Evolutionary conservation across 495 filamentous ascomycete genomes (phyloP).

Genomic region (Sporormia fimetaria): DNA sequence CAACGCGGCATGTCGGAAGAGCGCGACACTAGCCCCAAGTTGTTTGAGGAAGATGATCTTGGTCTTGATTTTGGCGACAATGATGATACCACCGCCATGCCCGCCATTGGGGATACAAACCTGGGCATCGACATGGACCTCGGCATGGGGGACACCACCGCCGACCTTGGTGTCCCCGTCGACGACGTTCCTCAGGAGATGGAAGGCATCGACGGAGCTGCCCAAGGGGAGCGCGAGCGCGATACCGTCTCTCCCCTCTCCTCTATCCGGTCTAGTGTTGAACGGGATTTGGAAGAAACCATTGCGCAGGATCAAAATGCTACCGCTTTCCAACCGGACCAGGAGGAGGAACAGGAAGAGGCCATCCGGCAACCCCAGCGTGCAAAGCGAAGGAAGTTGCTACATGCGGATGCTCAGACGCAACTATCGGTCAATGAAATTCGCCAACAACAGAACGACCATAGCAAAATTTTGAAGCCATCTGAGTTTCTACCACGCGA

Average conservation of each 20-base stretch:
- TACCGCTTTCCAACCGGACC: conserved; percentile 35
- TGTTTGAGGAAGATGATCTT: conserved; percentile 34
- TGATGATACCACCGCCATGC: conserved; percentile 18
- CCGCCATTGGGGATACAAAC: conserved; percentile 6
- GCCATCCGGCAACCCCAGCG: conserved; percentile 46
- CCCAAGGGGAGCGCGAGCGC: conserved; percentile 34
- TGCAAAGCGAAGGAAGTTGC: conserved; percentile 63
- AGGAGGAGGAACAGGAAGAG: conserved; percentile 44
- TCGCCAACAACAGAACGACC: conserved; percentile 67
- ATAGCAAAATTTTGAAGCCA: conserved; percentile 67
- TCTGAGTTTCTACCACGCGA: conserved; percentile 74
- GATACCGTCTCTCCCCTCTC: conserved; percentile 62
- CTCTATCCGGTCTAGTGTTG: conserved; percentile 38
- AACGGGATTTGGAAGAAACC: conserved; percentile 45
- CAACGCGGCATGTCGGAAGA: conserved; percentile 51
- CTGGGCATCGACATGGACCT: conserved; percentile 28
- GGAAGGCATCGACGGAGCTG: conserved; percentile 29
- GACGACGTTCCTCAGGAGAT: conserved; percentile 34
- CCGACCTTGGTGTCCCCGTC: conserved; percentile 47
- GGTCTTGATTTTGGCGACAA: conserved; percentile 43
- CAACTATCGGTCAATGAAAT: conserved; percentile 49
- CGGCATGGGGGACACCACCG: conserved; percentile 35
- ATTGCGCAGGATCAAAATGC: conserved; percentile 37
- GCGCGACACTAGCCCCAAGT: conserved; percentile 23
- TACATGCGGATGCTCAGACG: conserved; percentile 56